Evolutionary conservation across 352 stramenopile genomes (phyloP), one percentile per base, ranked within the genome.

Genomic region (Phytophthora hibernalis): DNA sequence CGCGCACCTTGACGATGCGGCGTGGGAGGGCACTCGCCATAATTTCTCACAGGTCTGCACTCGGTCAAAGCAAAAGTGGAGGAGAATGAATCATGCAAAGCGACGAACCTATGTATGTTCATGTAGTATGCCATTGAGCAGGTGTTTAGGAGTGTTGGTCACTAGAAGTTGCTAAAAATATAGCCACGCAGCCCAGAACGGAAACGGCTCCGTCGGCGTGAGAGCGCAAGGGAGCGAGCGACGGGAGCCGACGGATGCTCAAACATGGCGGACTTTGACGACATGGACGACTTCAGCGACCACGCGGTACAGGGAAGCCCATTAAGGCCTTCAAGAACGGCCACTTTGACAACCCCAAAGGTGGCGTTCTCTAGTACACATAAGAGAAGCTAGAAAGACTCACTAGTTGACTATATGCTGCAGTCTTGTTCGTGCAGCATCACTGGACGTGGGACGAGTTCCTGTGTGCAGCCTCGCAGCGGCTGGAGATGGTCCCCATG

Each of bases 381-480:
- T n/a, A n/a, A n/a, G n/a, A n/a, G n/a, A n/a, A n/a, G n/a, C 20
- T 21, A 35, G 45, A 52, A 20, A 21, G 4, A 28, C 16, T 65
- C 12, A 68, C 12, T 63, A n/a, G 42, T 2, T 58, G n/a, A 31
- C 26, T 31, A 31, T 31, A 8, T 38, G 53, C 1, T 61, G 16
- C 52, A 89, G 83, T 82, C 40, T 58, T 92, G 11, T 92, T 92
- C 56, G 82, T 96, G 63, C 81, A 94, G 68, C 81, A 91, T 44
- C 83, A 96, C 65, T 96, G 89, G 89, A 88, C 79, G 16, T 93
- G 82, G 79, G 83, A 93, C 51, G 89, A 96, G 58, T 92, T 96
- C 58, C 71, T 96, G 35, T 92, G 85, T 58, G 85, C 89, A 9
- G 85, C 82, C 0, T 93, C 84, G 11, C 84, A 92, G 69, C 77